A percentile compares a stretch with the other conserved stretches of the same genome.
Evolutionary conservation across 257 asterid species (phyloP).

Genomic region (Solanum rostratum): DNA sequence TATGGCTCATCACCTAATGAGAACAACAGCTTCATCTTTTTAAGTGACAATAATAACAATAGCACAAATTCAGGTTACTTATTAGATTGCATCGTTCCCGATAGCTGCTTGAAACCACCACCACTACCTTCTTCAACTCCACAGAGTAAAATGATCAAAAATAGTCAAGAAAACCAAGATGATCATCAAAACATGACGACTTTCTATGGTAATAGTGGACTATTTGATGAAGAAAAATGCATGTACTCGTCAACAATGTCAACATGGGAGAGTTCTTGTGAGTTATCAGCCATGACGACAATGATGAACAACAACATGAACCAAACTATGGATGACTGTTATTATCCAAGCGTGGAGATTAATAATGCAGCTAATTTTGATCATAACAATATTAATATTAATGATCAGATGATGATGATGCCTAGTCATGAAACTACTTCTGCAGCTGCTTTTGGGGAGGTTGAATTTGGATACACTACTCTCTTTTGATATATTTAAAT

Average conservation of each 20-base stretch:
- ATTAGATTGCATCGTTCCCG: slow-evolving; percentile 82
- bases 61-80: slow-evolving; percentile 56
- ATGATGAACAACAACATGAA: slow-evolving; percentile 4
- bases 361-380: slow-evolving; percentile 9
- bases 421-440: neutral
- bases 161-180: neutral
- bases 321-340: neutral
- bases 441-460: slow-evolving; percentile 36
- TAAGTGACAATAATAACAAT: slow-evolving; percentile 6
- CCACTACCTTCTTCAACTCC: neutral
- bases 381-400: neutral
- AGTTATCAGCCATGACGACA: slow-evolving; percentile 59
- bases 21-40: slow-evolving; percentile 16
- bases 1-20: slow-evolving; percentile 20
- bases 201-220: neutral
- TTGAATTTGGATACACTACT: slow-evolving; percentile 35
- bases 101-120: slow-evolving; percentile 56
- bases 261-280: slow-evolving; percentile 44
- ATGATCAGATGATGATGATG: slow-evolving; percentile 13
- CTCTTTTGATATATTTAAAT: slow-evolving; percentile 13
- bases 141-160: neutral
- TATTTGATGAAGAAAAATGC: slow-evolving; percentile 23
- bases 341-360: slow-evolving; percentile 1
- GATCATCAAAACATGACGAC: neutral
- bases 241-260: neutral